A percentile compares a stretch with the other conserved stretches of the same genome.
These are phyloP conservation scores for Entomortierella chlamydospora DNA, from an alignment of 192 early-diverging fungal genomes.

Conservation along the genomic window DNA sequence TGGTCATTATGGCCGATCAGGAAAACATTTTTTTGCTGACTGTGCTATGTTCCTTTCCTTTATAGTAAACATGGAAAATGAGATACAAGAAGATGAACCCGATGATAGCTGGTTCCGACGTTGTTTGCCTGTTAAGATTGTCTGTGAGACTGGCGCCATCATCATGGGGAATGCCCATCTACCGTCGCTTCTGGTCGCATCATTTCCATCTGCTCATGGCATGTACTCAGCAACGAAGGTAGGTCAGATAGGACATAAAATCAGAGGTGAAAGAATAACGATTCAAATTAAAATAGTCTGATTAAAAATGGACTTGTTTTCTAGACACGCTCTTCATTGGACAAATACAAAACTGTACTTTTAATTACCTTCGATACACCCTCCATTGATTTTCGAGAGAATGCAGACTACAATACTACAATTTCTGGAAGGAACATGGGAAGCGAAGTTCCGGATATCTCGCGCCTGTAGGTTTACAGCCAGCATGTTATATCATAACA, in stretches of 20 bases:
- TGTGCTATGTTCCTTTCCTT: background rate
- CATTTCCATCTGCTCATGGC: slow-evolving; percentile 69
- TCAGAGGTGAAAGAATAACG: background rate
- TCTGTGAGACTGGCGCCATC: slow-evolving; percentile 71
- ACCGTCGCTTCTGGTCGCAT: slow-evolving; percentile 66
- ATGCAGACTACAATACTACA: slow-evolving; percentile 70
- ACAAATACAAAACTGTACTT: slow-evolving; percentile 69
- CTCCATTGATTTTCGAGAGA: slow-evolving; percentile 65
- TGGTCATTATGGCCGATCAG: background rate
- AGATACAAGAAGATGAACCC: slow-evolving; percentile 21
- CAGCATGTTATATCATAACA: background rate
- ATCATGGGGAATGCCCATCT: slow-evolving; percentile 79
- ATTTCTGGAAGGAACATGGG: slow-evolving; percentile 37
- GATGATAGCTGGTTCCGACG: slow-evolving; percentile 63
- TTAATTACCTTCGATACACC: slow-evolving; percentile 63
- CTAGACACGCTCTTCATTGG: slow-evolving; percentile 65
- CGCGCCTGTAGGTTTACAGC: slow-evolving; percentile 25
- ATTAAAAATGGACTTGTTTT: background rate
- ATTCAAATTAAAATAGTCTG: background rate
- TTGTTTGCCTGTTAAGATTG: slow-evolving; percentile 76
- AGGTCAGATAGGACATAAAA: background rate
- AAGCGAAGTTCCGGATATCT: slow-evolving; percentile 33
- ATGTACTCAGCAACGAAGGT: slow-evolving; percentile 64
- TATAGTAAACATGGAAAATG: slow-evolving; percentile 53
- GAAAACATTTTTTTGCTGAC: background rate